Percentiles rank a stretch among this genome's conserved stretches.
Evolutionary conservation across 139 green algal genomes (phyloP).

Genomic region (Parachlorella kessleri): DNA sequence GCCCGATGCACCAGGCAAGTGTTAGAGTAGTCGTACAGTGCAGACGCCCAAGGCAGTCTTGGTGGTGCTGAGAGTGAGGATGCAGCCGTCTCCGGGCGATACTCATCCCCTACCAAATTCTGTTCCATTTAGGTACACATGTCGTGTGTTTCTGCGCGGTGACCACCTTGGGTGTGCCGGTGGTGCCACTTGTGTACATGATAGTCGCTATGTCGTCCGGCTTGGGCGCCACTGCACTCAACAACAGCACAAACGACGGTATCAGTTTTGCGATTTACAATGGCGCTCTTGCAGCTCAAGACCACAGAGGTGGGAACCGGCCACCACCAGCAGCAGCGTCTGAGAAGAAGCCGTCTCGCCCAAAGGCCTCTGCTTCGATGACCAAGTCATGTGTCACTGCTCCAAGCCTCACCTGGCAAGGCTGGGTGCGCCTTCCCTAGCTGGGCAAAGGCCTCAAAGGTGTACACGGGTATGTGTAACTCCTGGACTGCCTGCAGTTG

Average conservation of each 20-base stretch:
- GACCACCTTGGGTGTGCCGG: slow-evolving; percentile 57
- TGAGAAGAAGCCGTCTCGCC: not conserved
- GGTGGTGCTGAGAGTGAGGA: too few relatives aligned
- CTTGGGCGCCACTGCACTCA: slow-evolving; percentile 60
- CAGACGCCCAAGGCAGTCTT: too few relatives aligned
- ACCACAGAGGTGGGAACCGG: not conserved
- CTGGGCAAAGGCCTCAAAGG: slow-evolving; percentile 2
- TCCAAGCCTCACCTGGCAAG: not conserved
- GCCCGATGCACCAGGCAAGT: too few relatives aligned
- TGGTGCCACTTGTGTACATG: slow-evolving; percentile 89
- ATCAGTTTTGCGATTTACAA: not conserved
- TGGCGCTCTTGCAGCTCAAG: not conserved
- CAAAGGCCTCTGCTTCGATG: not conserved
- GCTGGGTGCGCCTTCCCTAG: slow-evolving; percentile 12
- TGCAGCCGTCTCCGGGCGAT: too few relatives aligned
- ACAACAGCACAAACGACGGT: too few relatives aligned
- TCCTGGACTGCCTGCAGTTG: not conserved
- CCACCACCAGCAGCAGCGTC: not conserved
- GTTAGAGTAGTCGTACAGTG: too few relatives aligned
- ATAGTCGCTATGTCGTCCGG: slow-evolving; percentile 84
- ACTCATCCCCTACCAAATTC: too few relatives aligned
- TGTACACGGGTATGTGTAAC: not conserved
- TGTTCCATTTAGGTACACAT: too few relatives aligned
- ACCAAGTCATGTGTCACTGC: too few relatives aligned
- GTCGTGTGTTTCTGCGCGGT: too few relatives aligned